These are phyloP conservation scores for Penicillium sp. DNA, from an alignment of 2,329 filamentous ascomycete species.

Conservation along the genomic window DNA sequence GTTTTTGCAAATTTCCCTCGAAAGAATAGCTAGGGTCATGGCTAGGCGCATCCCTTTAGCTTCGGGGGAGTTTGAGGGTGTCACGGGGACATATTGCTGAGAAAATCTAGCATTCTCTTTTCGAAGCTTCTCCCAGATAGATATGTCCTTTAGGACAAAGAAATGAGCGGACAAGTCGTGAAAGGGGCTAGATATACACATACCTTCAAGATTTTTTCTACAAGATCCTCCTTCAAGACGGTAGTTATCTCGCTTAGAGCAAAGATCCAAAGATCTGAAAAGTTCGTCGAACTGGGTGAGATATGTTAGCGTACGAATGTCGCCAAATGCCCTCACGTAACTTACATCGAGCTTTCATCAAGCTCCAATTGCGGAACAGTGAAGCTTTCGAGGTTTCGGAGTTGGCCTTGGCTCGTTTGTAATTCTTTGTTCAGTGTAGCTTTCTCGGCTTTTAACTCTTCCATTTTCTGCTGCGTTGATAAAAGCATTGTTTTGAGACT, in stretches of 20 bases:
- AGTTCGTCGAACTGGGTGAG: neutral
- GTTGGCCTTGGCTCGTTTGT: neutral
- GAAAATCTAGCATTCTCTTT: constrained; percentile 1
- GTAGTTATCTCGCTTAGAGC: constrained; percentile 6
- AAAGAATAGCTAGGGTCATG: constrained; percentile 31
- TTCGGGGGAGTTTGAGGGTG: constrained; percentile 28
- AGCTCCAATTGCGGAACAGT: constrained; percentile 2
- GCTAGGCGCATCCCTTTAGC: constrained; percentile 39
- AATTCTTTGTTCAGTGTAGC: constrained; percentile 5
- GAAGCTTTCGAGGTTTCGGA: constrained; percentile 9
- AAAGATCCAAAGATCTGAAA: constrained; percentile 7
- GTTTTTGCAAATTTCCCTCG: constrained; percentile 27
- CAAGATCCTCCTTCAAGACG: constrained; percentile 10
- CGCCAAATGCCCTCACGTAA: neutral
- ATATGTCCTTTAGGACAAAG: constrained; percentile 7
- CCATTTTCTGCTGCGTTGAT: constrained; percentile 9
- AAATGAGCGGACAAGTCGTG: neutral
- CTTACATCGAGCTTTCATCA: constrained; percentile 10
- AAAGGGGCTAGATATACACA: neutral
- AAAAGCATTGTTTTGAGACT: constrained; percentile 8
- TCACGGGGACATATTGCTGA: constrained; percentile 28
- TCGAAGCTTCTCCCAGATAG: constrained; percentile 12
- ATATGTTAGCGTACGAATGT: neutral
- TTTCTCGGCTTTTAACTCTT: constrained; percentile 9
- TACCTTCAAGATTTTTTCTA: constrained; percentile 9